Evolutionary conservation across 2,329 filamentous ascomycete species (phyloP), one percentile per base, ranked within the genome.

Genomic region (Zasmidium citrigriseum): DNA sequence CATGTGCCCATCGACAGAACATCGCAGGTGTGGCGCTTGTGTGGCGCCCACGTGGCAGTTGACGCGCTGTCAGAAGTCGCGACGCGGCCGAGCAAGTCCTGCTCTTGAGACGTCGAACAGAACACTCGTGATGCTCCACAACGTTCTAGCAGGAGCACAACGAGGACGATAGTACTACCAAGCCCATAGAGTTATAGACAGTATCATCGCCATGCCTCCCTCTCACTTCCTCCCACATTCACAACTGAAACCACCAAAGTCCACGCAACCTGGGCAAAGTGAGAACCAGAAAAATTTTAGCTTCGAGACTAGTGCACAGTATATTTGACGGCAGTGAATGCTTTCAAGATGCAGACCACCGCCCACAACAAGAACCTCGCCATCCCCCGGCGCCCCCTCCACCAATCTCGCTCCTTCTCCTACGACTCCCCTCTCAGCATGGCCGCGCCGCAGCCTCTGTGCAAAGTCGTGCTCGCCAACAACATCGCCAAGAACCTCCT

Each of bases 391-490:
- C 34, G 34, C 5, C 34, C 34, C 18, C 34, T 41, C 14, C 34
- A 41, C 34, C 34, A 41, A n/a, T 41, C 34, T 16, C 34, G 34
- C 34, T 41, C 34, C 34, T 41, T 41, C 34, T 41, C 34, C 16
- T 41, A 41, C 34, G 34, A 41, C 4, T 41, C 34, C 14, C 34
- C 34, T 16, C 18, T 41, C 34, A 41, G 18, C 34, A 41, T 41
- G 34, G 34, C 47, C 4, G n/a, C 47, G 34, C 29, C 29, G 22
- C 29, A 38, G 50, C 29, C n/a, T 23, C 50, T 21, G 71, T 98
- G 95, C 86, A 97, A 96, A 84, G 92, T 97, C 75, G 85, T 98
- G 70, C 85, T 96, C 67, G 91, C 93, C 59, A 89, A 89, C 67
- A 89, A 88, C 67, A 92, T 99, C 70, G 91, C 93, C 66, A 95